Percentiles rank a stretch among this genome's conserved stretches.
phyloP scores from a whole-genome alignment of 2,329 filamentous ascomycete species.

The Alternaria alternata region DNA sequence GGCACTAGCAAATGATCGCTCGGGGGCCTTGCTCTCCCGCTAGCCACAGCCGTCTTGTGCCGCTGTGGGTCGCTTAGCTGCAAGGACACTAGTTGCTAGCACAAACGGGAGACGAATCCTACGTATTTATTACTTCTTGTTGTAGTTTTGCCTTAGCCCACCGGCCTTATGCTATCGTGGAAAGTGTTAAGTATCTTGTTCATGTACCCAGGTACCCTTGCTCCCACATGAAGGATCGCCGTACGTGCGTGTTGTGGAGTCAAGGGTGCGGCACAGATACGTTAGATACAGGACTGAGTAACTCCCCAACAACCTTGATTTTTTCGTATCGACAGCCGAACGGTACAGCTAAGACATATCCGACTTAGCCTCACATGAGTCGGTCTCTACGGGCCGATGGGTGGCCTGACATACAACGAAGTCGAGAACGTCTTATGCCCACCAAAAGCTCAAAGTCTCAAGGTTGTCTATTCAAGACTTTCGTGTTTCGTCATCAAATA shows the following conservation, averaged over 20 bases:
- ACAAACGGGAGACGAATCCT: background rate
- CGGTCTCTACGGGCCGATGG: background rate
- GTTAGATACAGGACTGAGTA: background rate
- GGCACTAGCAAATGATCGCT: background rate
- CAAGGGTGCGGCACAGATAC: background rate
- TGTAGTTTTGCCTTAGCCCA: background rate
- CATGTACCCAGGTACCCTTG: background rate
- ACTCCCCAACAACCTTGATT: background rate
- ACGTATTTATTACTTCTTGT: background rate
- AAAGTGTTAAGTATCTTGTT: background rate
- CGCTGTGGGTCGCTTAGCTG: background rate
- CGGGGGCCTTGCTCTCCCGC: background rate
- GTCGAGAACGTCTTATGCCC: background rate
- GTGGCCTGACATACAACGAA: background rate
- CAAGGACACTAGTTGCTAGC: background rate
- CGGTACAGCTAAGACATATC: no score
- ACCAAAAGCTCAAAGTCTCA: background rate
- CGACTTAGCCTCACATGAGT: background rate
- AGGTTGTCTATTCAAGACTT: background rate
- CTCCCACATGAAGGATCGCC: background rate
- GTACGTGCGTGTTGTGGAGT: background rate
- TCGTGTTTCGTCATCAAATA: background rate
- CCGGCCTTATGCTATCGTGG: accelerated
- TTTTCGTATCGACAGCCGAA: background rate
- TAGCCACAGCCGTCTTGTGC: constrained; percentile 1